Conservation (phyloP, 345 rosid genomes). For the Tarenaya hassleriana region DNA sequence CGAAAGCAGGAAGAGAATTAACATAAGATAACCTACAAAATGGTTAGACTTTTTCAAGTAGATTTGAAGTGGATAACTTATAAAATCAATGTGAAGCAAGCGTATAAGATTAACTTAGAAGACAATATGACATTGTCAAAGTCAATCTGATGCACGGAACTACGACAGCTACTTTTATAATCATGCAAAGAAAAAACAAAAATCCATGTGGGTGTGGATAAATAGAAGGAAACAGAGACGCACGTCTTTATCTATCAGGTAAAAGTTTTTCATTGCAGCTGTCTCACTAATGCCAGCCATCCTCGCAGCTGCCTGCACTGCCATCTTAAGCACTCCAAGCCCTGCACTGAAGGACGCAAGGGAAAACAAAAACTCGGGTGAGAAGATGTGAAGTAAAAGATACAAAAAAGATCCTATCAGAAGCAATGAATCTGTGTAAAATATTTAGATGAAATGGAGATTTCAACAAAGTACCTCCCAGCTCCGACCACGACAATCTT, state of each 20-base stretch:
- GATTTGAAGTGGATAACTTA: slow-evolving; percentile 11
- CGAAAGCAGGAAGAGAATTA: not conserved
- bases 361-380: slow-evolving; percentile 29
- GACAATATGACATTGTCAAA: slow-evolving; percentile 19
- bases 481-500: slow-evolving; percentile 99
- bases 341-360: slow-evolving; percentile 57
- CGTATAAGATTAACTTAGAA: not conserved
- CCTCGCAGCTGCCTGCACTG: slow-evolving; percentile 49
- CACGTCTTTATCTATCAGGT: slow-evolving; percentile 43
- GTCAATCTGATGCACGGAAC: slow-evolving; percentile 18
- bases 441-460: slow-evolving; percentile 9
- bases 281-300: slow-evolving; percentile 47
- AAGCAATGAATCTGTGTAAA: not conserved
- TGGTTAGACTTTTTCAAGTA: slow-evolving; percentile 17
- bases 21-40: slow-evolving; percentile 9
- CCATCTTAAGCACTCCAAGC: slow-evolving; percentile 64
- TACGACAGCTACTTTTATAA: slow-evolving; percentile 13
- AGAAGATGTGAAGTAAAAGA: slow-evolving; percentile 15
- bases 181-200: no score
- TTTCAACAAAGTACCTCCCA: slow-evolving; percentile 76
- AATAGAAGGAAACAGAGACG: not conserved
- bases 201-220: not conserved
- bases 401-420: slow-evolving; percentile 8
- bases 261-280: slow-evolving; percentile 39
- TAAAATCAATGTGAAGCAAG: slow-evolving; percentile 18